Conservation (phyloP, 2,329 filamentous ascomycete genomes). For the Trichoderma sp. region DNA sequence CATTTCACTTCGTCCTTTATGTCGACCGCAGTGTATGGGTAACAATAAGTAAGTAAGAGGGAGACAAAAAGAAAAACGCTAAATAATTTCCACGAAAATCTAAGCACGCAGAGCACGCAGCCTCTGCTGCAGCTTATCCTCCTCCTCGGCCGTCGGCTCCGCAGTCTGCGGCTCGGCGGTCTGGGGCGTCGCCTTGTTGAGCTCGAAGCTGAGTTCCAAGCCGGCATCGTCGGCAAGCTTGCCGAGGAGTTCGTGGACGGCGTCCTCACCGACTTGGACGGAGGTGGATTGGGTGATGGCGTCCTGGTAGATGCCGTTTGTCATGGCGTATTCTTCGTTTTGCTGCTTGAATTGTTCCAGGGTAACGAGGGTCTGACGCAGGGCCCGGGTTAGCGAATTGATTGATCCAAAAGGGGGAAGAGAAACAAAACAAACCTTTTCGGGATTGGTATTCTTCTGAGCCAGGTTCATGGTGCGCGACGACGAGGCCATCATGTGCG, state of each 20-base stretch:
- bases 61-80: background rate
- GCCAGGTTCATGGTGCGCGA: conserved; percentile 60
- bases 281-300: conserved; percentile 77
- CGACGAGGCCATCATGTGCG: conserved; percentile 62
- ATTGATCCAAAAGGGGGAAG: background rate
- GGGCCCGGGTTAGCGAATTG: background rate
- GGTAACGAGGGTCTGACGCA: conserved; percentile 52
- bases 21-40: background rate
- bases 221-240: conserved; percentile 88
- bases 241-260: conserved; percentile 81
- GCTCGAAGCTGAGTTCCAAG: conserved; percentile 76
- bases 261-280: conserved; percentile 73
- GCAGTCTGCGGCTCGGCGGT: conserved; percentile 61
- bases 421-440: conserved; percentile 44
- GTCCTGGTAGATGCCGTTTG: conserved; percentile 78
- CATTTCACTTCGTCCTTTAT: background rate
- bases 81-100: background rate
- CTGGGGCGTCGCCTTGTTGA: conserved; percentile 58
- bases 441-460: conserved; percentile 60
- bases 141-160: conserved; percentile 74
- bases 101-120: conserved; percentile 57
- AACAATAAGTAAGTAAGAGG: background rate
- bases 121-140: conserved; percentile 70
- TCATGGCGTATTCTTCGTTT: conserved; percentile 65
- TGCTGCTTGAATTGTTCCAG: conserved; percentile 63